Conservation (phyloP, 495 filamentous ascomycete species). For the Penicillium cataractarum region DNA sequence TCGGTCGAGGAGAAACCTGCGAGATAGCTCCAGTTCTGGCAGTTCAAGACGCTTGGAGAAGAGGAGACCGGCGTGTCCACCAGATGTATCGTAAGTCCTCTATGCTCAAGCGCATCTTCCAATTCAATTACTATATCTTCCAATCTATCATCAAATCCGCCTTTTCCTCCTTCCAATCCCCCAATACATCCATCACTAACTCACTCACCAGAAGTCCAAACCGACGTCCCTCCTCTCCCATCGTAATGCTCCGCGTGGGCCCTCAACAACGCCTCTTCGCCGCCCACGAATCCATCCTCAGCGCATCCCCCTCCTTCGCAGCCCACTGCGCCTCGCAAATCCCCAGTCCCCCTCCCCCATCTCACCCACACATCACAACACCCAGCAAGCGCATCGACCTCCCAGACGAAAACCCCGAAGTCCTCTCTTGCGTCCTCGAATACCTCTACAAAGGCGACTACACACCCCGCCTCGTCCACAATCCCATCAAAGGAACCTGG, state of each 20-base stretch:
- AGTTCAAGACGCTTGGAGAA: slow-evolving; percentile 36
- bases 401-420: slow-evolving; percentile 83
- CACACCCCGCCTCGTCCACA: slow-evolving; percentile 74
- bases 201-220: slow-evolving; percentile 36
- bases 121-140: neutral
- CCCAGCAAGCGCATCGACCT: slow-evolving; percentile 71
- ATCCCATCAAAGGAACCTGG: slow-evolving; percentile 68
- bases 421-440: slow-evolving; percentile 88
- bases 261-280: slow-evolving; percentile 82
- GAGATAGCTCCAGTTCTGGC: slow-evolving; percentile 29
- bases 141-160: too few relatives aligned
- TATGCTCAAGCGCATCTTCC: neutral
- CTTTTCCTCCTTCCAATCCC: too few relatives aligned
- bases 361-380: slow-evolving; percentile 20
- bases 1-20: slow-evolving; percentile 13
- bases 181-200: neutral
- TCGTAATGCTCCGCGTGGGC: slow-evolving; percentile 81
- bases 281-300: slow-evolving; percentile 84
- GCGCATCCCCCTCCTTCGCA: slow-evolving; percentile 75
- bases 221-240: slow-evolving; percentile 61
- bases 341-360: slow-evolving; percentile 20
- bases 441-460: slow-evolving; percentile 96
- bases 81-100: slow-evolving; percentile 44
- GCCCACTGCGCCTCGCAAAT: slow-evolving; percentile 27
- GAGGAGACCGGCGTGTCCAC: slow-evolving; percentile 27